Evolutionary conservation across 2,329 filamentous ascomycete genomes (phyloP).

Genomic region (Cadophora gregata): DNA sequence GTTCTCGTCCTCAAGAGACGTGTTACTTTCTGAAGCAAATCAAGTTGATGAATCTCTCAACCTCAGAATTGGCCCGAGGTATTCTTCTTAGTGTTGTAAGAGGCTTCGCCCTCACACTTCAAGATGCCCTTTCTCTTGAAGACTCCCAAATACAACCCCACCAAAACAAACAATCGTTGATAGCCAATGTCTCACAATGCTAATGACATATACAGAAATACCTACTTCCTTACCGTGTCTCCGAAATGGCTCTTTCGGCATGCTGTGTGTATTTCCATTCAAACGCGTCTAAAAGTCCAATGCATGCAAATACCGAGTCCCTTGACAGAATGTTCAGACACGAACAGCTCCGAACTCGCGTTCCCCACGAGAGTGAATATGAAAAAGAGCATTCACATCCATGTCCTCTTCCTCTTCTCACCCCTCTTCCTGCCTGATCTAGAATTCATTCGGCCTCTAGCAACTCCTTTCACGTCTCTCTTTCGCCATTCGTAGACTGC

Average conservation of each 20-base stretch:
- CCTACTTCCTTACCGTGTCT: background rate
- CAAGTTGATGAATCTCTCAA: background rate
- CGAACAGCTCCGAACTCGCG: background rate
- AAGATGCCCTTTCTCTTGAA: no score
- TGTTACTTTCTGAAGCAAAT: background rate
- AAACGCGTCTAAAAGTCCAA: background rate
- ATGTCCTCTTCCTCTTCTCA: background rate
- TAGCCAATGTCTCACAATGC: no score
- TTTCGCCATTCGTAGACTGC: background rate
- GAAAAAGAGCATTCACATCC: background rate
- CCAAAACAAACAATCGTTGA: no score
- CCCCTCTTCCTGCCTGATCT: conserved; percentile 1
- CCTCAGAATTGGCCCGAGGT: background rate
- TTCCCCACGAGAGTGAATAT: background rate
- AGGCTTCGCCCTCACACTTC: no score
- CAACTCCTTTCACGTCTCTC: background rate
- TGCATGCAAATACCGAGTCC: background rate
- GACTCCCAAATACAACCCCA: no score
- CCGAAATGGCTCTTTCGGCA: background rate
- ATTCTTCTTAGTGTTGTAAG: no score
- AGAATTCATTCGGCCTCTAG: background rate
- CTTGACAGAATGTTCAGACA: background rate
- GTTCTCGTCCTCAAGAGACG: background rate
- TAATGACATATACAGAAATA: no score
- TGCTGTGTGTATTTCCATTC: background rate